Evolutionary conservation across 768 basidiomycete genomes (phyloP), one percentile per base, ranked within the genome.

Genomic region (Pholiota microspora): DNA sequence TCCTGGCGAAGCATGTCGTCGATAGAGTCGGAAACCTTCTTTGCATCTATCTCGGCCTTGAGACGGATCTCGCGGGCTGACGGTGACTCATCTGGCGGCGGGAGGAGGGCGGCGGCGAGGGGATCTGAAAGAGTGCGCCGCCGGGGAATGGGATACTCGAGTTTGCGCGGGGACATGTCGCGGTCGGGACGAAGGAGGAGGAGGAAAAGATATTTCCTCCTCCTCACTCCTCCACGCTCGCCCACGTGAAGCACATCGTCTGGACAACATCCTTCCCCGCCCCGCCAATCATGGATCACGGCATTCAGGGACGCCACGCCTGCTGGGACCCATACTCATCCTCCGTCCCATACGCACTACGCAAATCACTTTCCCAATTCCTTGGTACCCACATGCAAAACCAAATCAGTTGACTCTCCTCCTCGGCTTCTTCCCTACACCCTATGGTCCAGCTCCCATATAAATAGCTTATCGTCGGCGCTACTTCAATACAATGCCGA

Each of bases 1-100:
- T 92, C 90, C 59, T 76, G 73, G 54, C 81, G 79, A 65, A 94
- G 75, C 81, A 86, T 83, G 58, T 87, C 85, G 70, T 94, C 91
- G 63, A 94, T 94, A 18, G 75, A 73, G 62, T 92, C 86, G 73
- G 84, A 87, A 63, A 86, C 75, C 59, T 80, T 82, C 69, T 84
- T 86, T 15, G 91, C 91, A 40, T 89, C 84, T 34, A 74, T 71
- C 67, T 92, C 91, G 13, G 77, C 83, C 62, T 73, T 74, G 61
- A 92, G 73, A 48, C 91, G 78, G 49, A 71, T 69, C 66, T 88
- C 84, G 55, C 85, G 82, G 67, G 90, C 80, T 40, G 77, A 76
- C 7, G 78, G 77, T 0, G 89, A 82, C 71, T 94, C 91, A 69
- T 90, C 74, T 29, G 75, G 73, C 6, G 91, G 91, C 4, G 91